phyloP scores from a whole-genome alignment of 257 asterid species.

The Buddleja alternifolia region DNA sequence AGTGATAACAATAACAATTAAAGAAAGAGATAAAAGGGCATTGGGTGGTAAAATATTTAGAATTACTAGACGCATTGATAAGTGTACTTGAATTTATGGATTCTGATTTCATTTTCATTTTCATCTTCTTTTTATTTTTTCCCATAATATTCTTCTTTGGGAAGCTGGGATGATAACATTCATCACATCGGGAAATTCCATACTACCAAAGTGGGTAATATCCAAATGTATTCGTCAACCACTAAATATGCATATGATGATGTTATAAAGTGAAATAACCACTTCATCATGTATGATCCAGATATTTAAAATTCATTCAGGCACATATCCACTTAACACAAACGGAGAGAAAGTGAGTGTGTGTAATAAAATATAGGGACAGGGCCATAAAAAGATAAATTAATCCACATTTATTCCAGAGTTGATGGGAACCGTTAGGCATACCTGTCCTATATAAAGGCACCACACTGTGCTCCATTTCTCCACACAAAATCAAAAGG shows the following conservation, averaged over 20 bases:
- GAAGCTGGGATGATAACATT: not conserved
- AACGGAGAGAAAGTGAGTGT: too few species aligned
- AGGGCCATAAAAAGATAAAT: conserved; percentile 52
- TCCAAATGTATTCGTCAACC: too few species aligned
- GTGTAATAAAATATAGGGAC: conserved; percentile 31
- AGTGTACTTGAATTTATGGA: conserved; percentile 27
- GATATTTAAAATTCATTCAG: too few species aligned
- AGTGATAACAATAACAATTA: not conserved
- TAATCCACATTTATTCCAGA: conserved; percentile 67
- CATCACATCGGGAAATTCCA: not conserved
- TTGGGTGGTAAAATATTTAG: conserved; percentile 40
- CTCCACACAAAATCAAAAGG: conserved; percentile 41
- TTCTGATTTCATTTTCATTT: conserved; percentile 1
- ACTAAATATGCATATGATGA: too few species aligned
- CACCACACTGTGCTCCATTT: conserved; percentile 34
- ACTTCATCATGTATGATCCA: too few species aligned
- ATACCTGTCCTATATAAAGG: conserved; percentile 50
- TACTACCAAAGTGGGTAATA: too few species aligned
- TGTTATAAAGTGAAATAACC: too few species aligned
- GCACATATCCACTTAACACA: too few species aligned
- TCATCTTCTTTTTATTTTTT: not conserved
- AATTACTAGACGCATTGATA: conserved; percentile 51
- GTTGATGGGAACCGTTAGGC: conserved; percentile 43
- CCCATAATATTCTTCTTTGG: not conserved
- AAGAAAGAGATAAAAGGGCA: not conserved